phyloP scores from a whole-genome alignment of 2,329 filamentous ascomycete species.

The Fusarium zealandicum region DNA sequence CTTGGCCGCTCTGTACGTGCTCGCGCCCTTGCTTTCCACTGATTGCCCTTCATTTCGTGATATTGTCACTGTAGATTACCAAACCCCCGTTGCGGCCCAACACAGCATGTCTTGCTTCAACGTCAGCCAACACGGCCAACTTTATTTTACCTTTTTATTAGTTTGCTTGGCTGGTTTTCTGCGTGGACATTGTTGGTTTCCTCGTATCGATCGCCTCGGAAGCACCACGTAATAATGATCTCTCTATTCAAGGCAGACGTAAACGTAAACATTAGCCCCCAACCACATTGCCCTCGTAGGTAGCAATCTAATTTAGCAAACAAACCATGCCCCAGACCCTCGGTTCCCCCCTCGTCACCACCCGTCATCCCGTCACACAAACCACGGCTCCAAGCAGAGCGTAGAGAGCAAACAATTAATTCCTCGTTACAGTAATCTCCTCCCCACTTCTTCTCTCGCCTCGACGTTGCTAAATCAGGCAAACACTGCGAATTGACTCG shows the following conservation, averaged over 20 bases:
- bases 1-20: not conserved
- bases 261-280: no score
- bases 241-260: no score
- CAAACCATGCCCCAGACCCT: slow-evolving; percentile 1
- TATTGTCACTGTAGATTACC: not conserved
- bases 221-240: no score
- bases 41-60: no score
- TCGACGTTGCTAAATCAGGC: slow-evolving; percentile 19
- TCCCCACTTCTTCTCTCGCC: slow-evolving; percentile 12
- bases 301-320: no score
- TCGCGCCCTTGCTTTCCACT: no score
- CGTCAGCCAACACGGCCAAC: not conserved
- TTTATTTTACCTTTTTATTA: slow-evolving; percentile 10
- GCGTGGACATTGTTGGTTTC: no score
- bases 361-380: slow-evolving; percentile 22
- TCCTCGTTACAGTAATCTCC: slow-evolving; percentile 19
- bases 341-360: slow-evolving; percentile 19
- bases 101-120: no score
- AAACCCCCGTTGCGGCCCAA: slow-evolving; percentile 1
- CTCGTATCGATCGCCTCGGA: not conserved
- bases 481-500: slow-evolving; percentile 20
- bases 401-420: slow-evolving; percentile 30
- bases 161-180: not conserved
- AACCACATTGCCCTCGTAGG: no score
- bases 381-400: slow-evolving; percentile 27